Base-by-base conservation (phyloP, 2,329 filamentous ascomycete genomes). In the Neonectria ditissima region DNA sequence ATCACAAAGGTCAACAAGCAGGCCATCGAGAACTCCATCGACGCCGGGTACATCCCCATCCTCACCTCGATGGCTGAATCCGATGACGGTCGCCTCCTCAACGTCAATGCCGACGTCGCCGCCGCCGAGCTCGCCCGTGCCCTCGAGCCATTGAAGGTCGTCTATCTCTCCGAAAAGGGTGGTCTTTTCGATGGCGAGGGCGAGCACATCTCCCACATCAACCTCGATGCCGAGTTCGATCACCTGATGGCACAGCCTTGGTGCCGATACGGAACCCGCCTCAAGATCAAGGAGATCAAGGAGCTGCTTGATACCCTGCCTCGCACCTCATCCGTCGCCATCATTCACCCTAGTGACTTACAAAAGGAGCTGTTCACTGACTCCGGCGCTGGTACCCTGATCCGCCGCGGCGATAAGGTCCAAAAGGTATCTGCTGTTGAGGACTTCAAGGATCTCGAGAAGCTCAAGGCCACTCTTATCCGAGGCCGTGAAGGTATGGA, bases 281-380 rank as follows among this genome's bases (percentile, higher is more conserved):
- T 98, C 69, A 99, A 99, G 89, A 98, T 99, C 80, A 93, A 92
- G 82, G 94, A 99, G 82, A 97, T 97, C 82, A 97, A 97, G 85
- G 94, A 97, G 63, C 87, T 99, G 28, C 83, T 99, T 55, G 92
- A 93, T 72, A 91, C 92, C 53, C 88, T 99, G 18, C 96, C 96
- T 55, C 91, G 93, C 73, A 95, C 92, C 60, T 97, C 95, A 18
- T 97, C 93, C 73, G 95, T 99, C 53, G 96, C 96, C 65, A 98
- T 99, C 75, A 99, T 98, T 72, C 94, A 98, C 80, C 95, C 96
- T 2, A 94, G 92, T 68, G 94, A 97, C 78, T 86, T 99, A 45
- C 94, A 98, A 81, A 97, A 97, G 82, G 96, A 99, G 79, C 84
- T 98, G 6, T 97, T 98, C 80, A 98, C 95, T 16, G 94, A 98